Evolutionary conservation across 805 yeast species (phyloP).

Genomic region (Nematodospora valgi): DNA sequence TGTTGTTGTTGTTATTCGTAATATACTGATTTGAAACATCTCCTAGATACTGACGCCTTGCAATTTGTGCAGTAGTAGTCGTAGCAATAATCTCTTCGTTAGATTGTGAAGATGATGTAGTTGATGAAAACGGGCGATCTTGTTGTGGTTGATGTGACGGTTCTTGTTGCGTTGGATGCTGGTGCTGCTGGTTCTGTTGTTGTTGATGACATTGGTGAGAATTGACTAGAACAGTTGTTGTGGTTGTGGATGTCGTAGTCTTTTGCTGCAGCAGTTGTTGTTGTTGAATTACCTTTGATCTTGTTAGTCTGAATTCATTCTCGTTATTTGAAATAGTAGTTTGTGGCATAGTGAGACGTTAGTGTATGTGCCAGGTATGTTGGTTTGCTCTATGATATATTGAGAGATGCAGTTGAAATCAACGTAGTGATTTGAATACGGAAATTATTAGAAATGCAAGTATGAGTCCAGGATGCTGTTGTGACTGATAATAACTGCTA

Average conservation of each 20-base stretch:
- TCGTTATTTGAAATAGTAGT: slow-evolving; percentile 28
- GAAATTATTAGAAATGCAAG: too few species aligned
- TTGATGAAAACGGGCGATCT: slow-evolving; percentile 2
- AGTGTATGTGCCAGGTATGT: too few species aligned
- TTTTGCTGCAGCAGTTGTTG: slow-evolving; percentile 3
- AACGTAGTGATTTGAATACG: too few species aligned
- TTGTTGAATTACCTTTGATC: slow-evolving; percentile 22
- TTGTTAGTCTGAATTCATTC: slow-evolving; percentile 34
- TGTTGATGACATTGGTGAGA: slow-evolving; percentile 1
- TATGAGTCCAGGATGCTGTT: too few species aligned
- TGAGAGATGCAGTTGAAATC: too few species aligned
- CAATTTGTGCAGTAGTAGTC: background rate
- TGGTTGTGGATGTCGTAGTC: background rate
- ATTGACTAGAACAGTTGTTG: background rate
- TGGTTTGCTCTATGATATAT: too few species aligned
- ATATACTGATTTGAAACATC: slow-evolving; percentile 36
- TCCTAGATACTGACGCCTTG: slow-evolving; percentile 27
- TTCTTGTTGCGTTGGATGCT: slow-evolving; percentile 2
- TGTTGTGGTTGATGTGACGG: background rate
- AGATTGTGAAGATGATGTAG: background rate
- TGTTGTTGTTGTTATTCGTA: slow-evolving; percentile 11
- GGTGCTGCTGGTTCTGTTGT: slow-evolving; percentile 3
- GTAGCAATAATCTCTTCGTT: background rate
- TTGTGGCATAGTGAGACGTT: slow-evolving; percentile 9
- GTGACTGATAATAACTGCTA: too few species aligned